Evolutionary conservation across 768 basidiomycete species (phyloP).

Genomic region (Astraeus odoratus): DNA sequence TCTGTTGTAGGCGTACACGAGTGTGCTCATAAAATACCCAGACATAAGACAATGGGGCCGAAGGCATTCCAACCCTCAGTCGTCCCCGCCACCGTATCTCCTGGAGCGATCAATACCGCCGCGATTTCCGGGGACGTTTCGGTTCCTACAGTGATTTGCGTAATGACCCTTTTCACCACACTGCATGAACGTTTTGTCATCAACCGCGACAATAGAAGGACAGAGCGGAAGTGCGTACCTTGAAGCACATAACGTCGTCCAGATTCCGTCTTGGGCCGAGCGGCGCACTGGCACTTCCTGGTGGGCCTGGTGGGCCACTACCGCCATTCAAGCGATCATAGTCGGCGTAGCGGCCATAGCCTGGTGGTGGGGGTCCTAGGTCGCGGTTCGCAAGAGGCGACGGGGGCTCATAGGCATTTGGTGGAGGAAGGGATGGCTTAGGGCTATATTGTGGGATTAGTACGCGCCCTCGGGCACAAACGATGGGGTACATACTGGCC

Average conservation of each 20-base stretch:
- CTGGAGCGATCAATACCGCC: constrained; percentile 63
- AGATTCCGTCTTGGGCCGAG: constrained; percentile 58
- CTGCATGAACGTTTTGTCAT: constrained; percentile 32
- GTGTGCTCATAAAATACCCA: too few relatives aligned
- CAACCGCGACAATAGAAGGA: constrained; percentile 2
- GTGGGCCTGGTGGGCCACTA: constrained; percentile 16
- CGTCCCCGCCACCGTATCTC: constrained; percentile 25
- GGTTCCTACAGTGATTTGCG: constrained; percentile 87
- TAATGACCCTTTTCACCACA: constrained; percentile 94
- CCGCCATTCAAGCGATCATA: constrained; percentile 49
- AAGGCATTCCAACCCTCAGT: constrained; percentile 7
- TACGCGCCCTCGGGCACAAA: neutral
- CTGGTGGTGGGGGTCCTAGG: constrained; percentile 87
- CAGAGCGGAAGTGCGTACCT: constrained; percentile 39
- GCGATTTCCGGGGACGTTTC: constrained; percentile 86
- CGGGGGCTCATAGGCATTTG: constrained; percentile 72
- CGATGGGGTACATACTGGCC: constrained; percentile 66
- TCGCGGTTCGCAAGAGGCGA: constrained; percentile 69
- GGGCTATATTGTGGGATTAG: constrained; percentile 44
- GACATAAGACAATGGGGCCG: too few relatives aligned
- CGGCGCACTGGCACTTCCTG: constrained; percentile 25
- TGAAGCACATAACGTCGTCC: constrained; percentile 84
- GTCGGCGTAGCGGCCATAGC: constrained; percentile 80
- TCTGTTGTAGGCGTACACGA: too few relatives aligned
- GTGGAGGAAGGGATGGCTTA: constrained; percentile 63